Percentiles rank a stretch among this genome's conserved stretches.
Conservation (phyloP, 169 alveolate genomes). For the Plasmodium ovale region DNA sequence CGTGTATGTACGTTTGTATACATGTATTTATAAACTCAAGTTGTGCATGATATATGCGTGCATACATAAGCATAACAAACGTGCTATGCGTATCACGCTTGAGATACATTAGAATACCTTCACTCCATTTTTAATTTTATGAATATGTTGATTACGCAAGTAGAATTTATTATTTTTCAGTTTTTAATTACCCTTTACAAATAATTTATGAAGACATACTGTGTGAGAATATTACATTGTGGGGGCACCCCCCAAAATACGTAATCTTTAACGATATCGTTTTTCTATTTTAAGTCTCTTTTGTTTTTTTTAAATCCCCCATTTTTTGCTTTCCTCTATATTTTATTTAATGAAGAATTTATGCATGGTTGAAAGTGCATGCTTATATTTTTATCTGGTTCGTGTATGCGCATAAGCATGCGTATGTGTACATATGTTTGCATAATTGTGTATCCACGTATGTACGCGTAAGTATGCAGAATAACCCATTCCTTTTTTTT, state of each 20-base stretch:
- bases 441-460: no score
- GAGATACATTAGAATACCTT: not conserved
- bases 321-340: constrained; percentile 4
- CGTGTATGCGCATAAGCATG: not conserved
- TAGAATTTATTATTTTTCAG: constrained; percentile 26
- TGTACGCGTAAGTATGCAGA: not conserved
- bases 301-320: not conserved
- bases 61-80: not conserved
- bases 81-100: no score
- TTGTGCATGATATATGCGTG: not conserved
- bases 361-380: not conserved
- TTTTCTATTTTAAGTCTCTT: not conserved
- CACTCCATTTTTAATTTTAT: not conserved
- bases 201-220: constrained; percentile 12
- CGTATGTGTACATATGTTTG: no score
- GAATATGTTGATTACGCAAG: constrained; percentile 11
- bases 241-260: constrained; percentile 18
- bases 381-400: not conserved
- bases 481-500: not conserved
- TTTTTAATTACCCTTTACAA: constrained; percentile 11
- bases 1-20: not conserved
- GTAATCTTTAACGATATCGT: not conserved
- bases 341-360: not conserved
- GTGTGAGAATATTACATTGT: not conserved
- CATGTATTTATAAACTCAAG: no score